These are phyloP conservation scores for Hyphodiscus sp. DNA, from an alignment of 2,329 filamentous ascomycete species.

Conservation along the genomic window DNA sequence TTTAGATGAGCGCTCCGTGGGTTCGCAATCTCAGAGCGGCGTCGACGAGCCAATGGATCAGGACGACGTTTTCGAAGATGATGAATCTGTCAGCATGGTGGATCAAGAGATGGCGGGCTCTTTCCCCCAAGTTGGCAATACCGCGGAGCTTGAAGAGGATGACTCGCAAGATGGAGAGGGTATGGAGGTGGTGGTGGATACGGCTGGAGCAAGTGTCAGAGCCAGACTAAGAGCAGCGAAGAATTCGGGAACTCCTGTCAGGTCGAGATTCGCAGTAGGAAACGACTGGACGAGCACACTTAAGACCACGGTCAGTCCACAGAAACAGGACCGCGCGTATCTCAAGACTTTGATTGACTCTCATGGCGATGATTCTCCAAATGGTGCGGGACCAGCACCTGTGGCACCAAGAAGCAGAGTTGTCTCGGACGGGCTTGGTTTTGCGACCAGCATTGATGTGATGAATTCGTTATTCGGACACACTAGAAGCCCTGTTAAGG, in stretches of 20 bases:
- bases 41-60: constrained; percentile 51
- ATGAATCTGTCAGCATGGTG: constrained; percentile 70
- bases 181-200: constrained; percentile 40
- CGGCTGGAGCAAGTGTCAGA: constrained; percentile 55
- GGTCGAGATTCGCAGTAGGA: constrained; percentile 53
- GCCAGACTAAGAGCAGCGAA: constrained; percentile 59
- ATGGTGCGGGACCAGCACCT: constrained; percentile 44
- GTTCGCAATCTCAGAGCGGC: constrained; percentile 57
- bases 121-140: constrained; percentile 65
- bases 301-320: constrained; percentile 86
- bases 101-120: constrained; percentile 72
- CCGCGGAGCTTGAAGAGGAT: constrained; percentile 64
- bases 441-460: constrained; percentile 85
- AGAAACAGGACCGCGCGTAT: constrained; percentile 82
- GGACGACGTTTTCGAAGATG: constrained; percentile 61
- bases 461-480: constrained; percentile 92
- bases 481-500: constrained; percentile 50
- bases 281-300: constrained; percentile 94
- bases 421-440: constrained; percentile 48
- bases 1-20: constrained; percentile 89
- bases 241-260: constrained; percentile 50
- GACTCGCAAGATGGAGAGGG: constrained; percentile 43
- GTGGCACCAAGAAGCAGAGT: constrained; percentile 25
- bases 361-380: constrained; percentile 32
- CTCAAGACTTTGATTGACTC: constrained; percentile 43